Percentiles rank a stretch among this genome's conserved stretches.
Conservation (phyloP, 2,329 filamentous ascomycete genomes). For the Moelleriella libera region DNA sequence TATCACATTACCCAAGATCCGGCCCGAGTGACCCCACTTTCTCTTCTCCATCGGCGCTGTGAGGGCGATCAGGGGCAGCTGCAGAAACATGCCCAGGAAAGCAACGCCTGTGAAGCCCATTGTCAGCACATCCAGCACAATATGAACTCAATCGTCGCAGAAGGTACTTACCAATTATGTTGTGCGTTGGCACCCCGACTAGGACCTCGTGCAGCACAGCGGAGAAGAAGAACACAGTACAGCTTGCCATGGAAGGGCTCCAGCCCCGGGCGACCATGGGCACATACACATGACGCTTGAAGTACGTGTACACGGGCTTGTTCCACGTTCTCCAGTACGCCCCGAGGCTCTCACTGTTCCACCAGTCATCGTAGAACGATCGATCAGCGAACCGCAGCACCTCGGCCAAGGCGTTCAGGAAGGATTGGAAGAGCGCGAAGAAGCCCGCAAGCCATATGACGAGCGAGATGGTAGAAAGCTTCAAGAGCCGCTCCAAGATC, state of each 20-base stretch:
- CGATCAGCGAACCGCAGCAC: conserved; percentile 82
- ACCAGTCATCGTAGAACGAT: conserved; percentile 96
- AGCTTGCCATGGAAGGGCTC: conserved; percentile 54
- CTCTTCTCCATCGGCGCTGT: conserved; percentile 71
- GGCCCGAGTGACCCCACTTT: conserved; percentile 54
- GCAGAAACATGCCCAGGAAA: conserved; percentile 85
- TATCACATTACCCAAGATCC: conserved; percentile 76
- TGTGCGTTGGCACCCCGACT: conserved; percentile 89
- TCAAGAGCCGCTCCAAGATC: conserved; percentile 82
- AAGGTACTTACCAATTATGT: conserved; percentile 56
- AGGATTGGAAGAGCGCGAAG: conserved; percentile 89
- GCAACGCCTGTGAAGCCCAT: conserved; percentile 53
- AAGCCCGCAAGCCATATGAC: conserved; percentile 97
- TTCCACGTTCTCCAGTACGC: conserved; percentile 96
- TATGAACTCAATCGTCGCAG: background rate
- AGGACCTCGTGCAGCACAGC: conserved; percentile 83
- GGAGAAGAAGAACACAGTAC: conserved; percentile 76
- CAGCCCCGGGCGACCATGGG: conserved; percentile 78
- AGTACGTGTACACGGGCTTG: conserved; percentile 92
- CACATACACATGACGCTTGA: conserved; percentile 85
- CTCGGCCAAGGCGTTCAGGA: conserved; percentile 83
- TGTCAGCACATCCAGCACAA: conserved; percentile 2
- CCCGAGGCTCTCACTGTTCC: conserved; percentile 80
- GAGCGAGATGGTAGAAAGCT: conserved; percentile 86
- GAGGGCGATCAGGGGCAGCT: conserved; percentile 73